Evolutionary conservation across 2,329 filamentous ascomycete species (phyloP).

Genomic region (Diaporthe nobilis): DNA sequence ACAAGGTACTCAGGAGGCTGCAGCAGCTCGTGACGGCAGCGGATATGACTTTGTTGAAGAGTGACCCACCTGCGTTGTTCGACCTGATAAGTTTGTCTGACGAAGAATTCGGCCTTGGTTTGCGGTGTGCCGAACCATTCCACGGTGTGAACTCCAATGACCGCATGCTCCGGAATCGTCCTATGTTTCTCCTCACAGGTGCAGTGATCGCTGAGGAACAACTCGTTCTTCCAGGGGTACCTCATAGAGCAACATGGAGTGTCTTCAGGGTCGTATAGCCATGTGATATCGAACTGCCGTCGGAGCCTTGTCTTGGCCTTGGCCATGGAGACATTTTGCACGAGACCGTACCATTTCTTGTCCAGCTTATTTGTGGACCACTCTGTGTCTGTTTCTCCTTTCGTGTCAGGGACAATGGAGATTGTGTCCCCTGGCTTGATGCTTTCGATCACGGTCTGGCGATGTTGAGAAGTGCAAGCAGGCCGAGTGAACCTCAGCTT

Average conservation of each 20-base stretch:
- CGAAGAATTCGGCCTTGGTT: constrained; percentile 70
- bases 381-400: constrained; percentile 59
- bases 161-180: constrained; percentile 66
- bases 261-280: constrained; percentile 80
- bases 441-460: constrained; percentile 45
- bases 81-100: constrained; percentile 78
- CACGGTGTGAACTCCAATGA: constrained; percentile 71
- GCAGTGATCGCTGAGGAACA: constrained; percentile 84
- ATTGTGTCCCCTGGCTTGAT: constrained; percentile 65
- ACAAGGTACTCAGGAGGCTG: constrained; percentile 52
- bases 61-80: constrained; percentile 74
- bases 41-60: constrained; percentile 67
- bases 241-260: constrained; percentile 77
- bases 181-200: constrained; percentile 67
- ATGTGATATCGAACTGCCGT: constrained; percentile 74
- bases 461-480: constrained; percentile 30
- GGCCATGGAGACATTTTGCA: constrained; percentile 67
- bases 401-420: constrained; percentile 60
- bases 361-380: constrained; percentile 69
- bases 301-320: constrained; percentile 47
- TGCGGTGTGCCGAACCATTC: constrained; percentile 68
- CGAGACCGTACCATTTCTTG: constrained; percentile 78
- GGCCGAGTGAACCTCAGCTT: neutral
- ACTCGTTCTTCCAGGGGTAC: constrained; percentile 80
- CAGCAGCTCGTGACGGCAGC: constrained; percentile 60